These are phyloP conservation scores for Discostella pseudostelligera DNA, from an alignment of 108 stramenopile species.

Conservation along the genomic window DNA sequence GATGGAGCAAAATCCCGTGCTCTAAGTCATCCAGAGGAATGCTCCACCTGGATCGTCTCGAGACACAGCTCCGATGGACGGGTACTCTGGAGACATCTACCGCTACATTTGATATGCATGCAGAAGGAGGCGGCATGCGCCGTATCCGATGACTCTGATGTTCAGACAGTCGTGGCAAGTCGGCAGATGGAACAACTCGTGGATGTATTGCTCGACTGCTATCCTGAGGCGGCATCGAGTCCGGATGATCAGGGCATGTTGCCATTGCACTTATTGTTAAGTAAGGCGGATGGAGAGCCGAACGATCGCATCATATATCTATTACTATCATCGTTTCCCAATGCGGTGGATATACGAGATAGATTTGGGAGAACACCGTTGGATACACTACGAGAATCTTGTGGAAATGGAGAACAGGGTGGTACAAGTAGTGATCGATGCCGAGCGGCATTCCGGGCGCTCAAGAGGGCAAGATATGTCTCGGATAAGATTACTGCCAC, in stretches of 20 bases:
- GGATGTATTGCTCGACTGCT: constrained; percentile 45
- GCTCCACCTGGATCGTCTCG: constrained; percentile 47
- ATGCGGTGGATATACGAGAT: constrained; percentile 47
- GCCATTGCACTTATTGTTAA: constrained; percentile 42
- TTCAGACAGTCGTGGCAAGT: constrained; percentile 25
- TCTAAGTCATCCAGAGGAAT: constrained; percentile 46
- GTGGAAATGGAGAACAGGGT: constrained; percentile 2
- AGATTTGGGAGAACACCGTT: constrained; percentile 47
- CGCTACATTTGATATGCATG: constrained; percentile 51
- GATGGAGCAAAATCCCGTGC: constrained; percentile 54
- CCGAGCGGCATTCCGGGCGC: constrained; percentile 48
- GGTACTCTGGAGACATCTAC: constrained; percentile 47
- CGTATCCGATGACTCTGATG: constrained; percentile 29
- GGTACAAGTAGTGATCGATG: constrained; percentile 43
- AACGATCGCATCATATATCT: constrained; percentile 49
- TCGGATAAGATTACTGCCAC: constrained; percentile 44
- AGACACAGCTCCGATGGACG: constrained; percentile 39
- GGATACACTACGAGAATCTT: constrained; percentile 45
- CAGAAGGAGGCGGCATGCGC: constrained; percentile 40
- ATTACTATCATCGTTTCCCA: constrained; percentile 40
- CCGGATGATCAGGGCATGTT: constrained; percentile 54
- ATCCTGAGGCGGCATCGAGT: constrained; percentile 50
- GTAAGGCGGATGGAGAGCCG: constrained; percentile 44
- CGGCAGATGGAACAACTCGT: constrained; percentile 45
- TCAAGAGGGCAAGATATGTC: constrained; percentile 43